Conservation (phyloP, 2,329 filamentous ascomycete genomes). For the Mollisia scopiformis region DNA sequence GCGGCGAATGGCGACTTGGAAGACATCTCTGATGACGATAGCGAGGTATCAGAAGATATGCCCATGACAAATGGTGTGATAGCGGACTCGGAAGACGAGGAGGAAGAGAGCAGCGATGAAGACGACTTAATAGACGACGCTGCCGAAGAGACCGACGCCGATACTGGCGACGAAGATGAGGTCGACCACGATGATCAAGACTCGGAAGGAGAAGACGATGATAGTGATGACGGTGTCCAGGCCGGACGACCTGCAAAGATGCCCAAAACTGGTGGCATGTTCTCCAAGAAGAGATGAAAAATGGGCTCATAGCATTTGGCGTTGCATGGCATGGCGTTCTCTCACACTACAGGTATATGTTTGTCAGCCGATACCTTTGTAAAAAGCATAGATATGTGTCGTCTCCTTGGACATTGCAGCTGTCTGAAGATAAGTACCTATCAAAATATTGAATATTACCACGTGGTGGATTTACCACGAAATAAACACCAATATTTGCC, state of each 20-base stretch:
- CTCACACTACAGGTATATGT: not conserved
- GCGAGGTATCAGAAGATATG: conserved; percentile 40
- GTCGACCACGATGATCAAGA: conserved; percentile 48
- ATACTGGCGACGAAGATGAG: conserved; percentile 44
- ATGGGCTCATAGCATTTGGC: conserved; percentile 23
- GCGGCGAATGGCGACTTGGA: conserved; percentile 26
- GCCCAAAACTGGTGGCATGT: conserved; percentile 26
- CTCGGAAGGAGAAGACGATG: conserved; percentile 44
- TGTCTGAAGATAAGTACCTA: not conserved
- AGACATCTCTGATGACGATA: conserved; percentile 32
- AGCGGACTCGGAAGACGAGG: conserved; percentile 51
- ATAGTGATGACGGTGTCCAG: conserved; percentile 43
- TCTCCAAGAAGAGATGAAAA: conserved; percentile 32
- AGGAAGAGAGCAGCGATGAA: conserved; percentile 42
- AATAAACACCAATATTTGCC: not conserved
- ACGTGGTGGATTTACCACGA: not conserved
- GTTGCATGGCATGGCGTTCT: conserved; percentile 36
- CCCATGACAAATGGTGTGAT: conserved; percentile 48
- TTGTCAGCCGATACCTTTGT: not conserved
- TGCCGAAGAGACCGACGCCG: conserved; percentile 47
- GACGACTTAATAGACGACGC: conserved; percentile 53
- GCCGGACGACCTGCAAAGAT: conserved; percentile 34
- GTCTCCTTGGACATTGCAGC: not conserved
- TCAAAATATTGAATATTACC: not conserved
- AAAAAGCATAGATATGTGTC: not conserved